Base-by-base conservation (phyloP, 305 asterid genomes). In the Fraxinus xanthoxyloides region DNA sequence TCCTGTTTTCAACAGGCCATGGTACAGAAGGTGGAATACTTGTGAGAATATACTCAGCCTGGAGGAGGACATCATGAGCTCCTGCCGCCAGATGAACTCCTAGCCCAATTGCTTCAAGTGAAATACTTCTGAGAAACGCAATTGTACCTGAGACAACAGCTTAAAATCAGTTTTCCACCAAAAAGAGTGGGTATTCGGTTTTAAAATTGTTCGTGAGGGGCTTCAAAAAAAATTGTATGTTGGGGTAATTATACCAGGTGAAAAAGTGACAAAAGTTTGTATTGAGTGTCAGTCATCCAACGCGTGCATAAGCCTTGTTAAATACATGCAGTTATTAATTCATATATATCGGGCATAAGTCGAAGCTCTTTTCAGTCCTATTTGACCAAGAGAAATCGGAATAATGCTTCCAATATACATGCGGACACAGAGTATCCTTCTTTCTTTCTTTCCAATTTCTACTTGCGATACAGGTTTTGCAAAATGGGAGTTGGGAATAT, bases 41-140 rank as follows among this genome's bases (percentile, higher is more conserved):
- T 51, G 97, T 89, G 73, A 97, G 91, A 76, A 93, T 90, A 87
- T 91, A 85, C 87, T 97, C 99, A 28, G 97, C 99, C 87, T 95
- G 98, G 72, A 89, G 97, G 80, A 97, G 97, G 90, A 97, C 83
- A 82, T 94, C 90, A 87, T 95, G 98, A 86, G 98, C 93, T 70
- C 97, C 98, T 12, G 93, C 98, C 54, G 99, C 96, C 90, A 97
- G 87, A 88, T 95, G 98, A 82, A 95, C 98, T 77, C 99, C 99
- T 34, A 97, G 91, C 80, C 97, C 97, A 88, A 95, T 91, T 77
- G 99, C 99, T 91, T 97, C 99, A 77, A 92, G 92, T 5, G 99
- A 95, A 79, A 97, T 89, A 87, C 98, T 97, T 90, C 91, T 90
- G 69, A 97, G 97, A 85, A 97, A 97, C 32, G 97, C 96, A 81